Evolutionary conservation across 805 yeast species (phyloP).

Genomic region (Teunomyces aglyptinius): DNA sequence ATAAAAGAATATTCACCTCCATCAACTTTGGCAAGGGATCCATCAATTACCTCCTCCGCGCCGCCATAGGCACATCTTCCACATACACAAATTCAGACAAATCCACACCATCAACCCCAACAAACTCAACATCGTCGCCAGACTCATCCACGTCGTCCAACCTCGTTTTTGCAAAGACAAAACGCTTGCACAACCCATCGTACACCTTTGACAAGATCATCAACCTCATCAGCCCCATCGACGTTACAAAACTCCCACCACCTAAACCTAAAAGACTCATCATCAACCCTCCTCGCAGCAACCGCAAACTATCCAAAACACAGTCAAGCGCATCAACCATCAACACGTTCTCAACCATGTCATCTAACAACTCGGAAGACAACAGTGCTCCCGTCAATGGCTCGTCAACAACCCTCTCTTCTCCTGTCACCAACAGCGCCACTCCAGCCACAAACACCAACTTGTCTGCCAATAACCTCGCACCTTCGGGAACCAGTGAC

Average conservation of each 20-base stretch:
- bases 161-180: constrained; percentile 4
- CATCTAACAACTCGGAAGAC: constrained; percentile 31
- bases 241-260: constrained; percentile 62
- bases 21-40: constrained; percentile 86
- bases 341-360: constrained; percentile 26
- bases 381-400: background rate
- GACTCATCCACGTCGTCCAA: background rate
- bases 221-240: constrained; percentile 68
- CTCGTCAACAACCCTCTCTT: background rate
- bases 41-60: constrained; percentile 62
- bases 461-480: background rate
- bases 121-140: background rate
- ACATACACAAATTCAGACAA: constrained; percentile 3
- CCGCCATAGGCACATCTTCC: constrained; percentile 35
- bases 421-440: constrained; percentile 9
- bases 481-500: background rate
- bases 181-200: constrained; percentile 6
- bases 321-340: constrained; percentile 36
- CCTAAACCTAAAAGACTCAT: constrained; percentile 66
- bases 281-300: constrained; percentile 50
- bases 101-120: background rate
- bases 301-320: constrained; percentile 28
- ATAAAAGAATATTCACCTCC: constrained; percentile 66
- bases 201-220: constrained; percentile 47
- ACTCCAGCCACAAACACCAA: background rate